Conservation (phyloP, 2,329 filamentous ascomycete species). For the Blastomyces gilchristii region DNA sequence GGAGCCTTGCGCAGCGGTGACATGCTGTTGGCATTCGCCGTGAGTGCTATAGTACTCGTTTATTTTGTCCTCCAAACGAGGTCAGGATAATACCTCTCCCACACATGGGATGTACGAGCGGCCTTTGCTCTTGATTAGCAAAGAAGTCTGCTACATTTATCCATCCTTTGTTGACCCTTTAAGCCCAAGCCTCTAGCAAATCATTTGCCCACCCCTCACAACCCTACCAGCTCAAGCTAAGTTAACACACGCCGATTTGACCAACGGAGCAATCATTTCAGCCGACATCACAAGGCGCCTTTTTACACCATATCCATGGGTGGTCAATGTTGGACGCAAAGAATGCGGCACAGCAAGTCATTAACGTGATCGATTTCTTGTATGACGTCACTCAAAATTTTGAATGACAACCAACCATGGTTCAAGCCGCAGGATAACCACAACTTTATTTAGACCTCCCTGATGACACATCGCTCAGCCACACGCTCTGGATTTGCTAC, state of each 20-base stretch:
- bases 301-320: no score
- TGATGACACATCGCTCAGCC: conserved; percentile 1
- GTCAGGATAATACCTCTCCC: neutral
- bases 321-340: no score
- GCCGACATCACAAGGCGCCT: no score
- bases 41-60: neutral
- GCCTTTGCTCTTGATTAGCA: neutral
- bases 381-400: neutral
- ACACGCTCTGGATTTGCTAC: neutral
- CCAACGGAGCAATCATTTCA: no score
- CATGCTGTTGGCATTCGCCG: neutral
- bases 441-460: conserved; percentile 5
- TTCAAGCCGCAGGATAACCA: neutral
- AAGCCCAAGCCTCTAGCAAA: no score
- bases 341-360: no score
- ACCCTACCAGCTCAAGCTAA: no score
- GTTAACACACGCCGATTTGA: no score
- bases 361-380: no score
- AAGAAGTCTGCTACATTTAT: neutral
- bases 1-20: neutral
- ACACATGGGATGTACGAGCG: neutral
- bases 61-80: neutral
- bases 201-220: no score
- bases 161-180: neutral
- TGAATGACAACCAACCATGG: neutral